A percentile compares a stretch with the other conserved stretches of the same genome.
These are phyloP conservation scores for Mycena metata DNA, from an alignment of 768 basidiomycete species.

Conservation along the genomic window DNA sequence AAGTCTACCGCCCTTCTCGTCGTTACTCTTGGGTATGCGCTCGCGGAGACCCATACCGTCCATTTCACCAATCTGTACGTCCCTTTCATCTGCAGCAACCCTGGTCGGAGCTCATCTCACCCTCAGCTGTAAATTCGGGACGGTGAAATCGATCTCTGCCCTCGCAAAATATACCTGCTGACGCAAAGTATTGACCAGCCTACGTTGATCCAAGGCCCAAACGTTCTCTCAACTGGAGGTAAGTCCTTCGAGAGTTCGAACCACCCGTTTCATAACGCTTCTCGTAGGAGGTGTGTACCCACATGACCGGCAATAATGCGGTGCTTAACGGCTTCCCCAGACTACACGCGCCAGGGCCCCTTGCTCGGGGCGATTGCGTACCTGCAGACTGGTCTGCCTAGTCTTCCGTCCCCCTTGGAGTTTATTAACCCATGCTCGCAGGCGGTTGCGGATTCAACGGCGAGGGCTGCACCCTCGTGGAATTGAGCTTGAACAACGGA, in stretches of 20 bases:
- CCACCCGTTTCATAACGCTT: neutral
- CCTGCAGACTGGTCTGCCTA: constrained; percentile 23
- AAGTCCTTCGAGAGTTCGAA: neutral
- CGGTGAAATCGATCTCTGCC: neutral
- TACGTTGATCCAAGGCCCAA: neutral
- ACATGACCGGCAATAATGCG: too few species aligned
- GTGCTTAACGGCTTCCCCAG: neutral
- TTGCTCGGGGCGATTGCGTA: constrained; percentile 48
- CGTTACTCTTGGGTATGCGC: neutral
- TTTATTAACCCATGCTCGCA: neutral
- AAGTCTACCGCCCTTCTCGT: too few species aligned
- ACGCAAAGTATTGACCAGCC: neutral
- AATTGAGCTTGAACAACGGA: constrained; percentile 49
- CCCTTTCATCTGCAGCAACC: neutral
- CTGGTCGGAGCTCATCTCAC: neutral
- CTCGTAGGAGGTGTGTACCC: neutral
- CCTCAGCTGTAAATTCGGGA: neutral
- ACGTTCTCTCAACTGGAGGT: neutral
- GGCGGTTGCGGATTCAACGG: constrained; percentile 52
- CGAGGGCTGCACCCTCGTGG: constrained; percentile 52
- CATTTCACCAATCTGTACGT: neutral
- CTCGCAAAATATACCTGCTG: neutral
- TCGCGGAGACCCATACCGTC: constrained; percentile 4
- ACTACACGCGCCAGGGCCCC: constrained; percentile 44
- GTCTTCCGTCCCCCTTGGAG: too few species aligned